Evolutionary conservation across 2,329 filamentous ascomycete species (phyloP).

Genomic region (Xylaria sp.): DNA sequence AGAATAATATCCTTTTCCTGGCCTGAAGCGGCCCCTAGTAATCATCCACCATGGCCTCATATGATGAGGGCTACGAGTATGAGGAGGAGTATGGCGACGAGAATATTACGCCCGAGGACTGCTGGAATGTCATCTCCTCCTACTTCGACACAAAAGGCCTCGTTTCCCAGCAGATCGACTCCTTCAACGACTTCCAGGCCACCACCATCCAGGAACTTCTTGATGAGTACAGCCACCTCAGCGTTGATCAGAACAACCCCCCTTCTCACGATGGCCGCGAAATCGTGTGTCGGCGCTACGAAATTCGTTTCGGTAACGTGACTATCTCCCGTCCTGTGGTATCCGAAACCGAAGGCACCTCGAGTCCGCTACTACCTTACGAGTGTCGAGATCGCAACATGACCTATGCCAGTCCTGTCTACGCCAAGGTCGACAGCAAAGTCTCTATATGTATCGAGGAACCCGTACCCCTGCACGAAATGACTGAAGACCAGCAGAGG

Average conservation of each 20-base stretch:
- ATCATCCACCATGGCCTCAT: conserved; percentile 59
- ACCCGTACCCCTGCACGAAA: conserved; percentile 71
- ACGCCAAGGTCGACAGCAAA: conserved; percentile 86
- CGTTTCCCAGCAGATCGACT: conserved; percentile 97
- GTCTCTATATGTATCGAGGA: conserved; percentile 85
- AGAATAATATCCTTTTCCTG: background rate
- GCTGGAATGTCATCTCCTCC: conserved; percentile 96
- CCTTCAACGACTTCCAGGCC: conserved; percentile 95
- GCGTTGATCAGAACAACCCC: conserved; percentile 91
- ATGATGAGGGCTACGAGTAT: conserved; percentile 73
- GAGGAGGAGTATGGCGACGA: conserved; percentile 61
- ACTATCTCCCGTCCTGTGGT: conserved; percentile 90
- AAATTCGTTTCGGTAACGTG: conserved; percentile 92
- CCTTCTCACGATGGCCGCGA: conserved; percentile 76
- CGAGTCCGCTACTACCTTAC: conserved; percentile 87
- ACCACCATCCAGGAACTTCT: conserved; percentile 95
- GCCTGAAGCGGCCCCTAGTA: background rate
- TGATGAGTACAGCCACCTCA: conserved; percentile 88
- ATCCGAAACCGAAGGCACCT: conserved; percentile 91
- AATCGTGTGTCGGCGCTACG: conserved; percentile 88
- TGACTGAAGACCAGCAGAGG: conserved; percentile 71
- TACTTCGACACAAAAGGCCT: conserved; percentile 97
- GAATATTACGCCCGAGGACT: conserved; percentile 93
- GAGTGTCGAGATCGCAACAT: conserved; percentile 95
- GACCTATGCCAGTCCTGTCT: conserved; percentile 92